These are phyloP conservation scores for Colletotrichum sp. DNA, from an alignment of 2,329 filamentous ascomycete species.

Conservation along the genomic window DNA sequence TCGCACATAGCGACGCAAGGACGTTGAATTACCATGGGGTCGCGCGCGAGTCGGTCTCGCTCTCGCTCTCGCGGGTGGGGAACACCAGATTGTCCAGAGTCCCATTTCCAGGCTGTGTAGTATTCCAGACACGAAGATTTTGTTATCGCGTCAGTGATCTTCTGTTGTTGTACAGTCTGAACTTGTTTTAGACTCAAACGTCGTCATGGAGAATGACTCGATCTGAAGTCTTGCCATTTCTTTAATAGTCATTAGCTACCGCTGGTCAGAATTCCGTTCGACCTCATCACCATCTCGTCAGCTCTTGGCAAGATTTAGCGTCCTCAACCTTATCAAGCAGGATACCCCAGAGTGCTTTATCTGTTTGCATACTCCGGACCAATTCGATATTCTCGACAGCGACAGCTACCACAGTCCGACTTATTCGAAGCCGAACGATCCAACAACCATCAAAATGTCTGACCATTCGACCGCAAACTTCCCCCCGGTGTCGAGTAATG, in stretches of 20 bases:
- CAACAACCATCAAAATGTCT: neutral
- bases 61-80: slow-evolving; percentile 3
- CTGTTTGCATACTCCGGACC: neutral
- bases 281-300: neutral
- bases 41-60: slow-evolving; percentile 1
- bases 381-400: neutral
- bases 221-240: neutral
- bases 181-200: slow-evolving; percentile 1
- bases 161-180: neutral
- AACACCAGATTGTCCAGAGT: neutral
- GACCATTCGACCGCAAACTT: neutral
- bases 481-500: slow-evolving; percentile 2
- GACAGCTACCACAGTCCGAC: neutral
- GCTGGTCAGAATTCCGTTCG: neutral
- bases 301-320: neutral
- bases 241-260: neutral
- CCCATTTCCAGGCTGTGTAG: neutral
- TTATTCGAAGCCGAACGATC: neutral
- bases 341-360: neutral
- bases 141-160: neutral
- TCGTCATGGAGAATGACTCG: slow-evolving; percentile 4
- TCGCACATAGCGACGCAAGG: neutral
- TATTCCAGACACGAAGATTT: neutral
- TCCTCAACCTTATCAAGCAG: neutral
- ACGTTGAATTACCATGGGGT: neutral